Evolutionary conservation across 2,329 filamentous ascomycete species (phyloP).

Genomic region (Talaromyces pinophilus): DNA sequence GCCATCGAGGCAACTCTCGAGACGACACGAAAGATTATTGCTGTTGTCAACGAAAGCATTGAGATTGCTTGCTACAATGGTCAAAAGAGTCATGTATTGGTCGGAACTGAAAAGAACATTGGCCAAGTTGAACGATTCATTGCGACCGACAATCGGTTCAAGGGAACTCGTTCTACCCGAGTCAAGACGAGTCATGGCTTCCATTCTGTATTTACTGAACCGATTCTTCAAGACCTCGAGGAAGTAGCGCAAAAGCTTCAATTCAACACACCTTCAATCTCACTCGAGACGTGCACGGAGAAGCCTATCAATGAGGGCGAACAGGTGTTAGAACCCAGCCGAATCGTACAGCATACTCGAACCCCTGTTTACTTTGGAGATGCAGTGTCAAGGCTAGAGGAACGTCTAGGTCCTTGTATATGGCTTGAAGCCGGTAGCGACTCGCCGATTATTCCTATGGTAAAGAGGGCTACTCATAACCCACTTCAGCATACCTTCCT

Average conservation of each 20-base stretch:
- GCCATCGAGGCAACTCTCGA: conserved; percentile 31
- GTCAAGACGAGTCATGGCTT: conserved; percentile 20
- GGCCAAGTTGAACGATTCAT: conserved; percentile 21
- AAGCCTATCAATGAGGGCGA: background rate
- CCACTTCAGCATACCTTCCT: conserved; percentile 15
- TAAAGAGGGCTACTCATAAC: conserved; percentile 10
- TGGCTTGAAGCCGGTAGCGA: conserved; percentile 19
- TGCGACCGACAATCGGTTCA: background rate
- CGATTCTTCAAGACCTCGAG: conserved; percentile 15
- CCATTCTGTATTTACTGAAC: conserved; percentile 18
- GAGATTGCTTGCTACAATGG: conserved; percentile 35
- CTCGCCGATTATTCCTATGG: conserved; percentile 15
- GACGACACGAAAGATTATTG: conserved; percentile 9
- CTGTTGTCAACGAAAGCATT: conserved; percentile 26
- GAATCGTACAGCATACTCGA: conserved; percentile 17
- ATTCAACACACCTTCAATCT: background rate
- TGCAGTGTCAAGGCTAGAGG: conserved; percentile 11
- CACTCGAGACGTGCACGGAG: conserved; percentile 17
- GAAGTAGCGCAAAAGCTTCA: background rate
- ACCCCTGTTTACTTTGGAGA: conserved; percentile 16
- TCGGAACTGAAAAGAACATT: conserved; percentile 24
- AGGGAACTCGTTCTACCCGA: background rate
- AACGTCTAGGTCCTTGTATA: conserved; percentile 16
- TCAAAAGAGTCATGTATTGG: conserved; percentile 27
- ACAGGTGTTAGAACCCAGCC: background rate